Evolutionary conservation across 2,329 filamentous ascomycete genomes (phyloP), one percentile per base, ranked within the genome.

Genomic region (Paraphoma sp.): DNA sequence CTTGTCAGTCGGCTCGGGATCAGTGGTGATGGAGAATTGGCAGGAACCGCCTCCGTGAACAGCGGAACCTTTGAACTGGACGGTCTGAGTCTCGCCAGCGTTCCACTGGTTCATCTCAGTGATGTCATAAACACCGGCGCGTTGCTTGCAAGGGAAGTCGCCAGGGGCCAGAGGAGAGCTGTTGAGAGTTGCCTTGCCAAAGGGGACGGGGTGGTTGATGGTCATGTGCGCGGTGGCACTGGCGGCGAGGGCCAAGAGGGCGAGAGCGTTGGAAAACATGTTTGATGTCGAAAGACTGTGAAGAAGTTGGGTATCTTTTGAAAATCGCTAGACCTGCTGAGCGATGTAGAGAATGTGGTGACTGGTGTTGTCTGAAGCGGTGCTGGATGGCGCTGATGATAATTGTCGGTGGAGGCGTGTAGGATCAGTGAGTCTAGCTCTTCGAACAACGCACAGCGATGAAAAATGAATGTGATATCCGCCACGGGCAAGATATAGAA

Each of bases 21-120:
- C 94, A 16, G 90, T 92, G 0, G 93, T 95, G 67, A 99, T 80
- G 8, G 89, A 90, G 54, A 98, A 79, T 69, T 99, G 95, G 80
- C 95, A 98, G 0, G 92, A 96, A 0, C 95, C 95, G 51, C 95
- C 95, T 16, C 93, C 93, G 66, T 99, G 95, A 0, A 89, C 87
- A 2, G 93, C 93, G 47, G 83, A 62, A 14, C 75, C 75, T 0
- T 23, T 57, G 62, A 78, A 73, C 9, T 53, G 53, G 17, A 76
- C 38, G 0, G 5, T 17, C 41, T 70, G 29, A 80, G 36, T 84
- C 17, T 93, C 93, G 0, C 79, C 75, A 16, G 78, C 78, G 1
- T 70, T 69, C 60, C 76, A 79, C 14, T 89, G 82, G 0, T 83
- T 79, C 76, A 90, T 90, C 1, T 76, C 68, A 56, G 88, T 92